Base-by-base conservation (phyloP, 2,329 filamentous ascomycete species). In the Alternaria arborescens region DNA sequence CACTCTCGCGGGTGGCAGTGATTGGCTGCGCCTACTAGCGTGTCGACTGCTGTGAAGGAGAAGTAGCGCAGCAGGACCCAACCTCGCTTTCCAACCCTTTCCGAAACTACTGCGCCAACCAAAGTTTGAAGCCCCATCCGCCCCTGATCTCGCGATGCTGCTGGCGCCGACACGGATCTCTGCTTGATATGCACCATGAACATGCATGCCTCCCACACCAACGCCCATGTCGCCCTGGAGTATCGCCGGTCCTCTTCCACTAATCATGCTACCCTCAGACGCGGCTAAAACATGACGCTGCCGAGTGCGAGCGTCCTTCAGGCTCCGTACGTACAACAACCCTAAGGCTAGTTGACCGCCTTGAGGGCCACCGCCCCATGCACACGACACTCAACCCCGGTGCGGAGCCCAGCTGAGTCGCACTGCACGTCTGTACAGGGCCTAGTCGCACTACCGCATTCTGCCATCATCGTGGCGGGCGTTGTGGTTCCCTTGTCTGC, bases 261-360 rank as follows among this genome's bases (percentile, higher is more conserved):
- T 69, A 67, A 63, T 60, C 58, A 67, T 69, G 68, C 67, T 57
- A 57, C 59, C 58, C 58, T 55, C 58, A 60, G 65, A 71, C 64
- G 73, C 73, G 73, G 74, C 72, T 76, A 76, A 74, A 74, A 66
- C 69, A 67, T 71, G 70, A 67, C 63, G 66, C 66, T 60, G 64
- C 65, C 62, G 64, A 65, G 55, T 30, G 24, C 52, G 22, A 20
- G 22, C 62, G 52, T 64, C 58, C 68, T 61, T 68, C 64, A 66
- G 65, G 22, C 50, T 69, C 65, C 65, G 65, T 69, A n/a, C 62
- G 67, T 73, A 69, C 67, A 71, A 71, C 68, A 65, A 59, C 60
- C 43, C 52, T 60, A 64, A 64, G 65, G 57, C 72, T 75, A 72
- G 67, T 61, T 71, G 75, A 77, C 74, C 74, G 72, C 74, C 71